phyloP scores from a whole-genome alignment of 1,139 yeast genomes.

The Nadsonia starkeyi-henricii region DNA sequence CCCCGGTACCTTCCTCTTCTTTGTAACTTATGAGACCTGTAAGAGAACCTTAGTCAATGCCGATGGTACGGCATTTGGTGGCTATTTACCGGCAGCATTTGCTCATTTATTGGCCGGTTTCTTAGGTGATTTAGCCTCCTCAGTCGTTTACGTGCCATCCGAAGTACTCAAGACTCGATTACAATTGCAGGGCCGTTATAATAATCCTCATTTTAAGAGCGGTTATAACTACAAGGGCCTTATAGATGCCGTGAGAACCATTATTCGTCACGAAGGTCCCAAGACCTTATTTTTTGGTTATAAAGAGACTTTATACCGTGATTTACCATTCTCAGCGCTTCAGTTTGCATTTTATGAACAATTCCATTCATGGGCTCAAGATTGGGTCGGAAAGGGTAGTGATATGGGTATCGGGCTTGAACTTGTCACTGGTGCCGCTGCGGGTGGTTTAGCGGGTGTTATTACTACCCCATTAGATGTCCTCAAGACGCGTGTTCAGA shows the following conservation, averaged over 20 bases:
- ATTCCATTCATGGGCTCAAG: constrained; percentile 32
- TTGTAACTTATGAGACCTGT: constrained; percentile 74
- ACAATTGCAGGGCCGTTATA: constrained; percentile 78
- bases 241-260: constrained; percentile 52
- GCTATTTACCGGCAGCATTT: constrained; percentile 51
- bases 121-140: constrained; percentile 79
- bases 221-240: constrained; percentile 74
- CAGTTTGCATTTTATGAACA: constrained; percentile 93
- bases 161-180: constrained; percentile 90
- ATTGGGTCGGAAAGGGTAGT: constrained; percentile 18
- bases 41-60: constrained; percentile 56
- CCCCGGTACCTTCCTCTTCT: constrained; percentile 87
- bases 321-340: constrained; percentile 85
- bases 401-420: constrained; percentile 46
- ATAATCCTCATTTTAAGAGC: constrained; percentile 63
- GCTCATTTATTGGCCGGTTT: constrained; percentile 79
- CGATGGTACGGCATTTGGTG: constrained; percentile 12
- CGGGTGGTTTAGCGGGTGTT: constrained; percentile 91
- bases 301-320: constrained; percentile 83
- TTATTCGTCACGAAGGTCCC: constrained; percentile 55
- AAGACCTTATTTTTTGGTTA: constrained; percentile 76
- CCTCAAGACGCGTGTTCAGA: constrained; percentile 84
- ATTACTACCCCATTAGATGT: constrained; percentile 81
- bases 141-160: constrained; percentile 90
- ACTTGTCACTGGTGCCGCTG: constrained; percentile 79